These are phyloP conservation scores for Erythrobasidium hasegawianum DNA, from an alignment of 1,284 basidiomycete species.

Conservation along the genomic window DNA sequence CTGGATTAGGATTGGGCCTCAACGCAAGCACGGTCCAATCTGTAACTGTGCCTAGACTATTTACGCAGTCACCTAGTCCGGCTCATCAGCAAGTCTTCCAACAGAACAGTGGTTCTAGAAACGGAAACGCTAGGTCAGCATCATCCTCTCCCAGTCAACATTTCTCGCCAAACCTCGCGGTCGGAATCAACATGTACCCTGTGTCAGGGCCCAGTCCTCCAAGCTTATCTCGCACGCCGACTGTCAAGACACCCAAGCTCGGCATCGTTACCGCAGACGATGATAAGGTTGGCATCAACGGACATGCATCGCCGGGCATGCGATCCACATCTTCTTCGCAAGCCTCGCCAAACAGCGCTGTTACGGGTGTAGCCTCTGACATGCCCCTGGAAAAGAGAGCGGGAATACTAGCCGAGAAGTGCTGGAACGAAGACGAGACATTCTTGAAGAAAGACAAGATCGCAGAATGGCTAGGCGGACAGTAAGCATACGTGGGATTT, in stretches of 20 bases:
- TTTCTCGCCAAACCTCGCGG: conserved; percentile 1
- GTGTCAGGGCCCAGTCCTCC: not conserved
- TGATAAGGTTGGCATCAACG: too few relatives aligned
- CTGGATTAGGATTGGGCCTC: conserved; percentile 12
- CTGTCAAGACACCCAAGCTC: too few relatives aligned
- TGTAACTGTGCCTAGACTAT: conserved; percentile 1
- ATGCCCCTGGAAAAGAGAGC: conserved; percentile 59
- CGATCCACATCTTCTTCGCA: not conserved
- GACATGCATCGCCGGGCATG: not conserved
- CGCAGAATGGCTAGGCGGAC: conserved; percentile 88
- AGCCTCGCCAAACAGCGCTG: too few relatives aligned
- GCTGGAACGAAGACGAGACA: conserved; percentile 80
- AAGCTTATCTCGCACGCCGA: too few relatives aligned
- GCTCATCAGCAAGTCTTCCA: conserved; percentile 5
- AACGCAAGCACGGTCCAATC: not conserved
- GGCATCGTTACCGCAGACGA: too few relatives aligned
- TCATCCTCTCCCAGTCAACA: not conserved
- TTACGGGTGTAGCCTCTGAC: too few relatives aligned
- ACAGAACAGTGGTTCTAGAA: not conserved
- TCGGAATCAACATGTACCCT: not conserved
- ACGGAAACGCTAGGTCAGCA: not conserved
- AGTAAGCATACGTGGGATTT: conserved; percentile 57
- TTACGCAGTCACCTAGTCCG: conserved; percentile 28
- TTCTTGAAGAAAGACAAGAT: conserved; percentile 85
- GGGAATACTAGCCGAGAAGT: conserved; percentile 68